These are phyloP conservation scores for Dactylellina cionopaga DNA, from an alignment of 2,329 filamentous ascomycete genomes.

Conservation along the genomic window DNA sequence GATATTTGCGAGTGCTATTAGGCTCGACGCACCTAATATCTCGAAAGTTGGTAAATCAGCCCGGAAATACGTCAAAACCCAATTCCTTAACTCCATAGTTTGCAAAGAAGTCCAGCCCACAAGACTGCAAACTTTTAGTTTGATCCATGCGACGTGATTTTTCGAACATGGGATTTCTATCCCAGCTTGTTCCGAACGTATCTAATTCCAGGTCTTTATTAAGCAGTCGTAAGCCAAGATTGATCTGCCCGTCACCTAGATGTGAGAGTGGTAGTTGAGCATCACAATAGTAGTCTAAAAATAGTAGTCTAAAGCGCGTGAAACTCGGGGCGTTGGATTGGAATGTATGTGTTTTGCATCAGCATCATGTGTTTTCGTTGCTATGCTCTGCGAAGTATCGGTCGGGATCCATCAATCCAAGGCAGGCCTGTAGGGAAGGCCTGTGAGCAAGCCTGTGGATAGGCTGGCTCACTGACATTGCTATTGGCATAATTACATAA, in stretches of 20 bases:
- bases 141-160: not conserved
- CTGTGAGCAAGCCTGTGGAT: too few species aligned
- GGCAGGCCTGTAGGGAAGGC: too few species aligned
- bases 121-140: not conserved
- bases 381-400: not conserved
- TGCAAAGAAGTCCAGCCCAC: slow-evolving; percentile 5
- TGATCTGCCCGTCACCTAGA: not conserved
- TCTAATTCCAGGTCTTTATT: not conserved
- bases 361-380: not conserved
- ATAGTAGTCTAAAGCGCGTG: too few species aligned
- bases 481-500: too few species aligned
- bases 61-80: slow-evolving; percentile 15
- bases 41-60: slow-evolving; percentile 16
- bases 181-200: not conserved
- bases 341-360: not conserved
- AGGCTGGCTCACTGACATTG: too few species aligned
- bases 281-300: not conserved
- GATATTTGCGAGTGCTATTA: not conserved
- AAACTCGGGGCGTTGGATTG: not conserved
- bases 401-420: slow-evolving; percentile 6
- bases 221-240: not conserved
- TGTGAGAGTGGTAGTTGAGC: not conserved
- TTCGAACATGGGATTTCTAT: not conserved
- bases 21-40: not conserved
- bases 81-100: slow-evolving; percentile 14